Evolutionary conservation across 176 grass and related monocot genomes (phyloP), one percentile per base, ranked within the genome.

Genomic region (Cenchrus fungigraminus): DNA sequence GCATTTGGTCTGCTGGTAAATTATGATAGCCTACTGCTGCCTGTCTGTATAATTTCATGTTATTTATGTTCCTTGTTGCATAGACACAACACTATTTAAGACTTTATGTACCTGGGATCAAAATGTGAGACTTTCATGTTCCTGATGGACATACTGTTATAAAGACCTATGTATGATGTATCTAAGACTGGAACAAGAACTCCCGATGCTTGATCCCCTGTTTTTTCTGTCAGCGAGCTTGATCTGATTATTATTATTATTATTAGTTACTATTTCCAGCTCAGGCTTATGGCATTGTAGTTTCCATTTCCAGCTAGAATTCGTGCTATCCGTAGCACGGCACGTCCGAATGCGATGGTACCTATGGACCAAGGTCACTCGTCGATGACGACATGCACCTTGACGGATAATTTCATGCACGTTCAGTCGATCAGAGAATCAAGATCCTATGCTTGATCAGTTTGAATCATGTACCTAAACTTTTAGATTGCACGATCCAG

Each of bases 31-130:
- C 69, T 37, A 44, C 62, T 5, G 14, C 9, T 73, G 50, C 79
- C 52, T 83, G 84, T 87, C 51, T 69, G 53, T 58, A 81, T 29
- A 43, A 79, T 83, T 87, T 63, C 45, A n/a, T 74, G 8, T 12
- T 58, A 43, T 14, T 45, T 75, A 62, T 80, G 54, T 43, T 83
- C 32, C 31, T 32, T 32, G 31, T 32, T 32, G 31, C 25, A 17
- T 17, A 68, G 43, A 40, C 1, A 15, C 59, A 28, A 37, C 59
- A 10, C 4, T n/a, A 50, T 68, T 4, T 17, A 57, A 43, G 59
- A 12, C 11, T 55, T 67, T 67, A 37, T 68, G 64, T 78, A 58
- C 10, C 2, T 77, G 44, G 13, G 79, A 52, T 51, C 5, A 28
- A 40, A 57, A 54, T 68, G 52, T 44, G 5, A 69, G 4, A 58